phyloP scores from a whole-genome alignment of 345 rosid genomes.

The Eucalyptus pauciflora region DNA sequence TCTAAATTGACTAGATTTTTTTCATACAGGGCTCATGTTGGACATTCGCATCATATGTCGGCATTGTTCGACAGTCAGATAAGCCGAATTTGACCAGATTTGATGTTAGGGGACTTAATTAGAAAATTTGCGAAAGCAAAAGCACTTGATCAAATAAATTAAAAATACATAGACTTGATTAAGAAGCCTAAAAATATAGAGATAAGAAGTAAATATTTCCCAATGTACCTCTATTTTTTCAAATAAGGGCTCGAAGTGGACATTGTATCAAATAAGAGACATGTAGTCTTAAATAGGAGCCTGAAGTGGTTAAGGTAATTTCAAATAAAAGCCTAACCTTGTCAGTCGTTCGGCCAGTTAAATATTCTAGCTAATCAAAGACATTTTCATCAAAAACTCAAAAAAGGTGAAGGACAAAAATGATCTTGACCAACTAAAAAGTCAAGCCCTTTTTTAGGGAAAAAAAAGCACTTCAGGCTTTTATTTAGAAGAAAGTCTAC shows the following conservation, averaged over 20 bases:
- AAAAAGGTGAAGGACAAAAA: too few species aligned
- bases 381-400: too few species aligned
- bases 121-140: background rate
- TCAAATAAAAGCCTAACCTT: too few species aligned
- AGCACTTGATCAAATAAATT: background rate
- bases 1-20: background rate
- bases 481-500: too few species aligned
- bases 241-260: rapidly evolving
- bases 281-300: too few species aligned
- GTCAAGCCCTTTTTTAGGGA: too few species aligned
- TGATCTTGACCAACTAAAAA: too few species aligned
- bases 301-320: too few species aligned
- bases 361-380: too few species aligned
- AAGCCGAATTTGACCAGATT: rapidly evolving
- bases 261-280: too few species aligned
- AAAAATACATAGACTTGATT: too few species aligned
- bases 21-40: background rate
- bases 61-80: too few species aligned
- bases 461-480: rapidly evolving
- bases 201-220: background rate
- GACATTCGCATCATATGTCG: background rate
- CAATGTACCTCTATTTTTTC: rapidly evolving
- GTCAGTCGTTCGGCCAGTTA: rapidly evolving
- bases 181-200: background rate
- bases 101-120: background rate